Conservation (phyloP, 2,329 filamentous ascomycete species). For the Lasiodiplodia citricola region DNA sequence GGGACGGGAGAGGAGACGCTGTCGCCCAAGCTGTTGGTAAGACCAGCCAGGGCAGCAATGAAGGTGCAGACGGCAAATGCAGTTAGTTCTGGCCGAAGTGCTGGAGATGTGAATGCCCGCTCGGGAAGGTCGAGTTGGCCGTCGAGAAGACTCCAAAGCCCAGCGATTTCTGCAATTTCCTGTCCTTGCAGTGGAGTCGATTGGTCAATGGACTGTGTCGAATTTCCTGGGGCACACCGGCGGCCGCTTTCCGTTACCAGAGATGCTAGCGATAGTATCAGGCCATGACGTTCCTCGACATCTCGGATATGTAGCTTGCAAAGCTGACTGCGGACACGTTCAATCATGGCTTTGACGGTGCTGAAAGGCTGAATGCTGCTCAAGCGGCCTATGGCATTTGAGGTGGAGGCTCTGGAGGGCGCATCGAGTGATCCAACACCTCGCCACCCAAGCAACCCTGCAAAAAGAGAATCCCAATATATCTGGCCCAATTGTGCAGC, state of each 20-base stretch:
- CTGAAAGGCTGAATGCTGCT: slow-evolving; percentile 45
- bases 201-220: no score
- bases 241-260: slow-evolving; percentile 42
- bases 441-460: slow-evolving; percentile 80
- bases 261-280: slow-evolving; percentile 66
- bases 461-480: slow-evolving; percentile 73
- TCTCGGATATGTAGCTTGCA: slow-evolving; percentile 60
- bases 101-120: slow-evolving; percentile 45
- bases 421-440: slow-evolving; percentile 83
- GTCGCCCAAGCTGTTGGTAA: slow-evolving; percentile 43
- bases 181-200: not conserved
- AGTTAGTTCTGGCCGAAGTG: slow-evolving; percentile 67
- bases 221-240: not conserved
- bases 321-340: slow-evolving; percentile 52
- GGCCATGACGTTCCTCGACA: slow-evolving; percentile 72
- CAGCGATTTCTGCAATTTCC: slow-evolving; percentile 30
- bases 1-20: not conserved
- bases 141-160: slow-evolving; percentile 36
- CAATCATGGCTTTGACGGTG: slow-evolving; percentile 47
- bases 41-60: slow-evolving; percentile 41
- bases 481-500: slow-evolving; percentile 67
- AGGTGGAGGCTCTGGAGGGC: slow-evolving; percentile 73
- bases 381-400: slow-evolving; percentile 69
- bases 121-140: slow-evolving; percentile 43
- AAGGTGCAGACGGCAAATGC: slow-evolving; percentile 67